These are phyloP conservation scores for Apiotrichum mycotoxinovorans DNA, from an alignment of 1,284 basidiomycete genomes.

Conservation along the genomic window DNA sequence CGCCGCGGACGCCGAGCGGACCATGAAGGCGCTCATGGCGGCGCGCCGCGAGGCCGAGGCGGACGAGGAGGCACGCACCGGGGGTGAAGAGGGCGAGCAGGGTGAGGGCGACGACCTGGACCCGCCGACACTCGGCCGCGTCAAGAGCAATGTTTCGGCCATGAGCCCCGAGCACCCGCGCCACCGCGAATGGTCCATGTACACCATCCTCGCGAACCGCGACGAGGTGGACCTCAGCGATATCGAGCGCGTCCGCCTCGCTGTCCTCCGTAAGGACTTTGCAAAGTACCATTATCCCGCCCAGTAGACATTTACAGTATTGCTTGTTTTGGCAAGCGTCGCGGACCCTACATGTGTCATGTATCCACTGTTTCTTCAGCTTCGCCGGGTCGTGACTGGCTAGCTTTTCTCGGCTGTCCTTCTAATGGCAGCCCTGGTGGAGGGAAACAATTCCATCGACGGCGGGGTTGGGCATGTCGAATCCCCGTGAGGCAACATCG, in stretches of 20 bases:
- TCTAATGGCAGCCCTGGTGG: too few relatives aligned
- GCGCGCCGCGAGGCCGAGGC: slow-evolving; percentile 9
- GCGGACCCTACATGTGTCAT: too few relatives aligned
- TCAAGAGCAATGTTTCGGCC: slow-evolving; percentile 2
- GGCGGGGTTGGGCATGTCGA: too few relatives aligned
- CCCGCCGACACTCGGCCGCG: slow-evolving; percentile 3
- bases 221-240: slow-evolving; percentile 39
- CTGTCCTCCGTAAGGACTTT: not conserved
- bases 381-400: too few relatives aligned
- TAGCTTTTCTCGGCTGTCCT: too few relatives aligned
- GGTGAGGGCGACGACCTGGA: slow-evolving; percentile 10
- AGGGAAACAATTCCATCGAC: too few relatives aligned
- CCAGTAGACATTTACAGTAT: too few relatives aligned
- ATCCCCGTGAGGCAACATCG: too few relatives aligned
- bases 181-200: slow-evolving; percentile 33
- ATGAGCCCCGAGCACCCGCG: slow-evolving; percentile 3
- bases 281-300: not conserved
- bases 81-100: too few relatives aligned
- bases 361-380: too few relatives aligned
- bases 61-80: slow-evolving; percentile 17
- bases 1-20: slow-evolving; percentile 38
- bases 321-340: too few relatives aligned
- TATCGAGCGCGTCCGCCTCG: slow-evolving; percentile 26
- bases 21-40: slow-evolving; percentile 36
- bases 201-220: slow-evolving; percentile 34